Conservation (phyloP, 2,329 filamentous ascomycete species). For the Graphilbum sp. region DNA sequence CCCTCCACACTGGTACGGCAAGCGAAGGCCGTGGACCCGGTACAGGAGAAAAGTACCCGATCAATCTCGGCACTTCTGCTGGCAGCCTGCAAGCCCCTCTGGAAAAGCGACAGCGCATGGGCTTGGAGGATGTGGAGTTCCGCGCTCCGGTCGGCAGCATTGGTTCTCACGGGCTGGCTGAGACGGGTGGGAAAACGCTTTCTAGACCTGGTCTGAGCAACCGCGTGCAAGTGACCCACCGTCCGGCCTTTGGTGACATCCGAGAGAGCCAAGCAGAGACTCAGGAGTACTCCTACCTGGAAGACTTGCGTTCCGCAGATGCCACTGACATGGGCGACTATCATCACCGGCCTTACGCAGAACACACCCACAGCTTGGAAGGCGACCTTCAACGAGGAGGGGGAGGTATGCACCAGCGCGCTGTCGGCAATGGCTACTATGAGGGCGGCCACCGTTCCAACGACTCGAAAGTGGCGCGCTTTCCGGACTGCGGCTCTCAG, state of each 20-base stretch:
- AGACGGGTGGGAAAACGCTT: slow-evolving; percentile 3
- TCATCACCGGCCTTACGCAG: too few species aligned
- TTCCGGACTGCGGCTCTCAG: too few species aligned
- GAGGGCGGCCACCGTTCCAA: too few species aligned
- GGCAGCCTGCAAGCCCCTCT: not conserved
- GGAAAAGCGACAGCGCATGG: slow-evolving; percentile 9
- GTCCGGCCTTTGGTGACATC: slow-evolving; percentile 17
- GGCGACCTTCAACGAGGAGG: too few species aligned
- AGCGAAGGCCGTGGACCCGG: slow-evolving; percentile 3
- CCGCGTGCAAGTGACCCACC: slow-evolving; percentile 13
- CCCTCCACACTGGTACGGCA: too few species aligned
- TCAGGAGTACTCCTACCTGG: not conserved
- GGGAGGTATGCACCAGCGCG: too few species aligned
- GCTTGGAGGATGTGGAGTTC: not conserved
- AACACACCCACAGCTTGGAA: too few species aligned
- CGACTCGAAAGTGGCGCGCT: too few species aligned
- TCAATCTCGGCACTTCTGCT: not conserved
- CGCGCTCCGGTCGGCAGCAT: not conserved
- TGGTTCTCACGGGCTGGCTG: not conserved
- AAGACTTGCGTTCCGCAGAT: not conserved
- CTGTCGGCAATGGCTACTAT: too few species aligned
- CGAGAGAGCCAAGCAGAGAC: slow-evolving; percentile 16
- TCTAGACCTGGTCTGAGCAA: slow-evolving; percentile 8
- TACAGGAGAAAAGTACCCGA: too few species aligned
- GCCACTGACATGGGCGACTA: not conserved